Evolutionary conservation across 2,329 filamentous ascomycete species (phyloP).

Genomic region (Cryoendolithus antarcticus): DNA sequence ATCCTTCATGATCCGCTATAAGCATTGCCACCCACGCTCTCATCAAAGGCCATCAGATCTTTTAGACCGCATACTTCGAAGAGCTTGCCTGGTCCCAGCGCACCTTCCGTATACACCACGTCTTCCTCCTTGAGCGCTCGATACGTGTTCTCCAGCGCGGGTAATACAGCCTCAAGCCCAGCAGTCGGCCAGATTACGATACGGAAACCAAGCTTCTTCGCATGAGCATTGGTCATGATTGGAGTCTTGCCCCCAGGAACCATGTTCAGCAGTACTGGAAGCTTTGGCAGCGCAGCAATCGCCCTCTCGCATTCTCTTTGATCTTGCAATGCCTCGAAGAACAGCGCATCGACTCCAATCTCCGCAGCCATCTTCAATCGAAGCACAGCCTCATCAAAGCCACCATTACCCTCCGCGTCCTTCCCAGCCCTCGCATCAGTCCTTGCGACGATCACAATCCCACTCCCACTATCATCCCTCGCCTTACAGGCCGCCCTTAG

Average conservation of each 20-base stretch:
- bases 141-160: conserved; percentile 17
- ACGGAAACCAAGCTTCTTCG: conserved; percentile 41
- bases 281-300: conserved; percentile 35
- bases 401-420: conserved; percentile 23
- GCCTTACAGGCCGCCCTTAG: conserved; percentile 43
- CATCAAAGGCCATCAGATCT: conserved; percentile 40
- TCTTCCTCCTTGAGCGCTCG: conserved; percentile 26
- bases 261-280: conserved; percentile 42
- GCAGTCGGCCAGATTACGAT: conserved; percentile 46
- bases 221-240: conserved; percentile 38
- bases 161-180: conserved; percentile 33
- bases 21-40: conserved; percentile 30
- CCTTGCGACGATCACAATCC: conserved; percentile 51
- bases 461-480: conserved; percentile 33
- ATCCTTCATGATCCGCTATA: conserved; percentile 6
- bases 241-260: conserved; percentile 44
- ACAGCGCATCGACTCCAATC: conserved; percentile 45
- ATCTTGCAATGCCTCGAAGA: conserved; percentile 45
- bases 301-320: conserved; percentile 38
- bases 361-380: conserved; percentile 38
- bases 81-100: conserved; percentile 34
- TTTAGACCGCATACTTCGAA: conserved; percentile 43
- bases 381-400: conserved; percentile 43
- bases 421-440: conserved; percentile 44
- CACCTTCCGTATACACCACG: conserved; percentile 22